Percentiles rank a stretch among this genome's conserved stretches.
Conservation (phyloP, 2,329 filamentous ascomycete genomes). For the Beauveria australis region DNA sequence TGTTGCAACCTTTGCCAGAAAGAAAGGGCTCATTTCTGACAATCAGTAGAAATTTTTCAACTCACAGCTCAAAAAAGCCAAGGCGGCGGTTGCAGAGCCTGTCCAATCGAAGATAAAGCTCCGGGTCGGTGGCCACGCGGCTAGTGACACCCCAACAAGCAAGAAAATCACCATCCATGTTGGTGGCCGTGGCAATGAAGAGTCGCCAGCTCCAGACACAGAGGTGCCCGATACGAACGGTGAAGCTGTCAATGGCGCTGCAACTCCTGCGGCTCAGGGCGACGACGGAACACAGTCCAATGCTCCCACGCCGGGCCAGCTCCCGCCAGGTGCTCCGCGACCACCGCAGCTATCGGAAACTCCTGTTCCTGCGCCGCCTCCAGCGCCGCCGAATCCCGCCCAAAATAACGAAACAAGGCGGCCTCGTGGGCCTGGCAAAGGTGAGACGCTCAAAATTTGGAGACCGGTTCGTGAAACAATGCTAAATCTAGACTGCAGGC, state of each 20-base stretch:
- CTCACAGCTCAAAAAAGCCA: constrained; percentile 61
- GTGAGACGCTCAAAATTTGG: constrained; percentile 19
- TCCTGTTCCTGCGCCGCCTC: constrained; percentile 19
- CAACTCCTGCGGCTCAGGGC: neutral
- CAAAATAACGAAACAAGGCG: constrained; percentile 29
- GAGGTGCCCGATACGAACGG: constrained; percentile 23
- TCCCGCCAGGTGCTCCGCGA: constrained; percentile 10
- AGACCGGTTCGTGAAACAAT: neutral
- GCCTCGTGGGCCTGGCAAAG: constrained; percentile 34
- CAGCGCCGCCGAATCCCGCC: constrained; percentile 11
- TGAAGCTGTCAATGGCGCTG: constrained; percentile 10
- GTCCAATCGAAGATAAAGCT: constrained; percentile 72
- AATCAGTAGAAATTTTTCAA: constrained; percentile 58
- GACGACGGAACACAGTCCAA: neutral
- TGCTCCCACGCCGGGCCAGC: constrained; percentile 1
- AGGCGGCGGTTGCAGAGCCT: constrained; percentile 63
- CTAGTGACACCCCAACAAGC: constrained; percentile 35
- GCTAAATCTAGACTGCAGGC: constrained; percentile 30
- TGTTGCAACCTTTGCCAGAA: neutral
- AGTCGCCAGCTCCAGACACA: constrained; percentile 41
- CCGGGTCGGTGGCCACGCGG: constrained; percentile 50
- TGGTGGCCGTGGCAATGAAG: constrained; percentile 48
- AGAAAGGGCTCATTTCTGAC: constrained; percentile 12
- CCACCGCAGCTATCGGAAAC: neutral
- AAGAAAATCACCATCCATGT: constrained; percentile 68